Evolutionary conservation across 2,329 filamentous ascomycete genomes (phyloP), one percentile per base, ranked within the genome.

Genomic region (Pestalotiopsis sp.): DNA sequence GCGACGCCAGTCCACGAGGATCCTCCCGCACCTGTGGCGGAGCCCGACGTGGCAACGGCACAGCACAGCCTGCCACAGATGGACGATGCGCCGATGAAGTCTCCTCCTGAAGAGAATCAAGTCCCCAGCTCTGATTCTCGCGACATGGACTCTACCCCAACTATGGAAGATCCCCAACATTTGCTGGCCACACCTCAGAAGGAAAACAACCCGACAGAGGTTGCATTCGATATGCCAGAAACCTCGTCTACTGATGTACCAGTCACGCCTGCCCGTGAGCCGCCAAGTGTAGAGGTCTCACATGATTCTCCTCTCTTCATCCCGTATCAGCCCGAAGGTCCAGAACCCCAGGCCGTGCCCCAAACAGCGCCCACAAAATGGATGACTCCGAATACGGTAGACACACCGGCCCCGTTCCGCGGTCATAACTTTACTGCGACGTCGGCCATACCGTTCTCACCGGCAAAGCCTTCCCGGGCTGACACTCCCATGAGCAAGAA

Each of bases 321-420:
- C 27, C 82, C 82, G 0, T 89, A 89, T 70, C 85, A 89, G 69
- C 86, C 87, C 0, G 83, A 87, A n/a, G 87, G 87, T 0, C 84
- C 86, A 1, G 70, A 78, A 0, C 81, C 86, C 0, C 75, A 78
- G 4, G 66, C 82, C 0, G 70, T 83, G 17, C 73, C 78, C 6
- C 78, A 76, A 41, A 70, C 73, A 9, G 68, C 69, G 2, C 75
- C 76, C 6, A 52, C 76, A 17, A 71, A 73, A 41, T 74, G 78
- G 45, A 63, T 76, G 12, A 72, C 75, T 25, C 73, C 75, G 12
- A 76, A 75, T 57, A 73, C 71, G 20, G 70, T 4, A 69, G 68
- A 40, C 20, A 68, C 59, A 12, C 68, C 45, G 9, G 27, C 23
- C 41, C 45, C 36, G 4, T 60, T 59, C 41, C 49, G 60, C 38